Conservation (phyloP, 108 stramenopile genomes). For the Nannochloropsis oceanica region DNA sequence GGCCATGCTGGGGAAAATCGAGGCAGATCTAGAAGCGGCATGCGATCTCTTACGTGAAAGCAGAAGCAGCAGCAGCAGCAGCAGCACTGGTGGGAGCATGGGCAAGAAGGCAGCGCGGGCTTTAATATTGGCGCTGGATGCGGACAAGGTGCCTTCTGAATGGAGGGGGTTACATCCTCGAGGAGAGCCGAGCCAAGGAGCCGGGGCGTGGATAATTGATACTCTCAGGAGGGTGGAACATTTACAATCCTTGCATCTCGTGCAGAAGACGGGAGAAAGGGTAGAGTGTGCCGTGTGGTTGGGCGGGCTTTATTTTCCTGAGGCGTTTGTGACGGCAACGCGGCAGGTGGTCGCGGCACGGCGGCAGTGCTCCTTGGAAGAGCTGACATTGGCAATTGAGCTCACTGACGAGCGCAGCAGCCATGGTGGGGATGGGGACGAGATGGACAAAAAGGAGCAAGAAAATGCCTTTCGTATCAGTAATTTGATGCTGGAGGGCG, state of each 20-base stretch:
- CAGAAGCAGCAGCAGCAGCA: not conserved
- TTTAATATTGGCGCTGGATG: constrained; percentile 9
- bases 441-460: not conserved
- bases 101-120: constrained; percentile 28
- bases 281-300: constrained; percentile 18
- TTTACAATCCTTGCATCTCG: not conserved
- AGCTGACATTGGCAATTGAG: constrained; percentile 5
- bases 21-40: constrained; percentile 16
- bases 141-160: constrained; percentile 9
- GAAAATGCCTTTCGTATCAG: not conserved
- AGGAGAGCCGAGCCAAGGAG: constrained; percentile 2
- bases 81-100: constrained; percentile 20
- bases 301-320: constrained; percentile 34
- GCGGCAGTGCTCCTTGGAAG: constrained; percentile 17
- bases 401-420: not conserved
- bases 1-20: constrained; percentile 7
- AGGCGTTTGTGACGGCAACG: constrained; percentile 36
- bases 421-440: not conserved
- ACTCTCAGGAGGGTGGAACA: constrained; percentile 13
- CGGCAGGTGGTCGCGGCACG: constrained; percentile 23
- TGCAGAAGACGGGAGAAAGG: not conserved
- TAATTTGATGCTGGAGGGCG: not conserved
- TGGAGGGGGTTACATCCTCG: constrained; percentile 21
- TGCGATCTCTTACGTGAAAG: not conserved
- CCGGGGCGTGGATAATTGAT: constrained; percentile 29